Evolutionary conservation across 805 yeast species (phyloP).

Genomic region (Schwanniomyces occidentalis): DNA sequence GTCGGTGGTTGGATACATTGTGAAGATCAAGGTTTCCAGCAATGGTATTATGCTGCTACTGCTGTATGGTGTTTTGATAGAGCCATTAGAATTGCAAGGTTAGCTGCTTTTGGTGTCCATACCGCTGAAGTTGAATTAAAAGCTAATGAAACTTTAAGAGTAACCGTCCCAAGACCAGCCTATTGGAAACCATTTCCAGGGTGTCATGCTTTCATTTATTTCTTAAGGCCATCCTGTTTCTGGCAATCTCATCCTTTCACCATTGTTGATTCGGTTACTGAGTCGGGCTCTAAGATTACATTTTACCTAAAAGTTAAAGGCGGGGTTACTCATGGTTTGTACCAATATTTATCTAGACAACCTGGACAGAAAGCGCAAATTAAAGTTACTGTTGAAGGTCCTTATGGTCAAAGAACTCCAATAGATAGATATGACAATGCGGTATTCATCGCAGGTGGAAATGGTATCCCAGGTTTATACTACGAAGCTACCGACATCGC

Average conservation of each 20-base stretch:
- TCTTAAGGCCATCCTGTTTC: slow-evolving; percentile 38
- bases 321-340: slow-evolving; percentile 38
- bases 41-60: slow-evolving; percentile 28
- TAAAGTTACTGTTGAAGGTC: slow-evolving; percentile 39
- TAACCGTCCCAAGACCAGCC: slow-evolving; percentile 48
- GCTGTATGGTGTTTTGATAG: slow-evolving; percentile 42
- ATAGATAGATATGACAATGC: slow-evolving; percentile 29
- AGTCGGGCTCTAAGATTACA: slow-evolving; percentile 43
- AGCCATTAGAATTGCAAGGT: slow-evolving; percentile 28
- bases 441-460: slow-evolving; percentile 38
- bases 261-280: slow-evolving; percentile 21
- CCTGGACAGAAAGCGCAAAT: slow-evolving; percentile 31
- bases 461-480: slow-evolving; percentile 43
- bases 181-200: slow-evolving; percentile 45
- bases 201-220: slow-evolving; percentile 39
- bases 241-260: slow-evolving; percentile 51
- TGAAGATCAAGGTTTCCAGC: slow-evolving; percentile 21
- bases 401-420: slow-evolving; percentile 37
- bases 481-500: slow-evolving; percentile 30
- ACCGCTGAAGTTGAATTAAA: slow-evolving; percentile 35
- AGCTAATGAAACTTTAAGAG: slow-evolving; percentile 45
- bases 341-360: slow-evolving; percentile 30
- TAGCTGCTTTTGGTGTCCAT: slow-evolving; percentile 32
- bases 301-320: slow-evolving; percentile 48
- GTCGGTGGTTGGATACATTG: slow-evolving; percentile 61